These are phyloP conservation scores for Penicillium dipodomyicola DNA, from an alignment of 495 filamentous ascomycete genomes.

Conservation along the genomic window DNA sequence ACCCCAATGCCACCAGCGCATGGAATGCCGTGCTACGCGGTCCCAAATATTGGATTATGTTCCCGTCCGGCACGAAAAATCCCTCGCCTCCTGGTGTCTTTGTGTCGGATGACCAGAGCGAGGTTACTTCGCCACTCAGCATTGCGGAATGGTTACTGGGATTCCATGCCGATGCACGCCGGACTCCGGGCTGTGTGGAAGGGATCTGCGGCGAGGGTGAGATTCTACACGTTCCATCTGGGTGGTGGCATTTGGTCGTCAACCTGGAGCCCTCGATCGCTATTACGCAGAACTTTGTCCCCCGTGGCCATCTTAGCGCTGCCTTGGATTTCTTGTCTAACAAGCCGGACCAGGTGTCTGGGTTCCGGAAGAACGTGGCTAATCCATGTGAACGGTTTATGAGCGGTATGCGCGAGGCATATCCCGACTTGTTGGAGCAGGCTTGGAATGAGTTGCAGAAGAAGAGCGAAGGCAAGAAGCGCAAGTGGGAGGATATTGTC, in stretches of 20 bases:
- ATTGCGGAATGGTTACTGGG: constrained; percentile 93
- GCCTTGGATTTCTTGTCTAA: constrained; percentile 81
- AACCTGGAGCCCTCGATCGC: constrained; percentile 82
- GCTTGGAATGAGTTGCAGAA: constrained; percentile 63
- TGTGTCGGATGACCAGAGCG: constrained; percentile 86
- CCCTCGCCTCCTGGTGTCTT: constrained; percentile 82
- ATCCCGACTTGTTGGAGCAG: constrained; percentile 64
- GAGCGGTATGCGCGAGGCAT: constrained; percentile 58
- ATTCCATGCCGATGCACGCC: constrained; percentile 86
- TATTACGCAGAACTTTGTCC: constrained; percentile 95
- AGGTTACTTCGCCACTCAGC: constrained; percentile 91
- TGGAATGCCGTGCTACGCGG: constrained; percentile 96
- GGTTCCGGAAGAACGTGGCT: constrained; percentile 70
- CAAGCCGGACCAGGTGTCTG: constrained; percentile 80
- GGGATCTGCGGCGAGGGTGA: constrained; percentile 86
- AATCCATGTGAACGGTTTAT: constrained; percentile 78
- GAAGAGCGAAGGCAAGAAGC: constrained; percentile 62
- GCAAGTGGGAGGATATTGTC: constrained; percentile 82
- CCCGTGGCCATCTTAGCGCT: constrained; percentile 66
- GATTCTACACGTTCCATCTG: constrained; percentile 86
- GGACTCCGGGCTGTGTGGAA: constrained; percentile 75
- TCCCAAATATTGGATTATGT: constrained; percentile 98
- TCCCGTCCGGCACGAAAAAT: constrained; percentile 62
- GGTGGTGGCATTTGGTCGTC: constrained; percentile 97
- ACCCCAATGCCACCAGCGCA: constrained; percentile 73